Evolutionary conservation across 1,139 yeast species (phyloP).

Genomic region (Groenewaldozyma sp.): DNA sequence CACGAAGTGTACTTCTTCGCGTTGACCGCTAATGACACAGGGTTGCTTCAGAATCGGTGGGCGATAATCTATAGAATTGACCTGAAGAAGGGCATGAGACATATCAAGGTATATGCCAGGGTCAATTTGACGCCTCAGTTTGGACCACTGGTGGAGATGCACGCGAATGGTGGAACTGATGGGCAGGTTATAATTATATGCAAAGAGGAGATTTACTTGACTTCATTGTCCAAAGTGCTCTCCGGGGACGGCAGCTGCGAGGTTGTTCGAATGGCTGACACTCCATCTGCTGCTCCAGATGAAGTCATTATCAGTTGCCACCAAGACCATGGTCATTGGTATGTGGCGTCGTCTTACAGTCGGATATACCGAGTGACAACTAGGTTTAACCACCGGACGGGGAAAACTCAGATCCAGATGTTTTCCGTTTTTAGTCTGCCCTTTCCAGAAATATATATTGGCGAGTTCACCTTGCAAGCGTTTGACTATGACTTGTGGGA

Average conservation of each 20-base stretch:
- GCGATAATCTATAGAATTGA: neutral
- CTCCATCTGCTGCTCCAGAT: neutral
- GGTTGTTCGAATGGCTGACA: neutral
- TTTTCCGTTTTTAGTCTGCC: no score
- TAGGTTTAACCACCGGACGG: neutral
- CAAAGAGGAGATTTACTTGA: neutral
- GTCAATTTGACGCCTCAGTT: neutral
- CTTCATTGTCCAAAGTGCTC: neutral
- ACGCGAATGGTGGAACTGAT: neutral
- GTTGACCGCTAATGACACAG: no score
- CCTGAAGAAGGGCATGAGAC: neutral
- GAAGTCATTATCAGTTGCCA: neutral
- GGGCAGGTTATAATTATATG: neutral
- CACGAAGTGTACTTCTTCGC: neutral
- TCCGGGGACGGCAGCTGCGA: neutral
- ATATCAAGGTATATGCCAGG: neutral
- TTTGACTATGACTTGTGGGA: neutral
- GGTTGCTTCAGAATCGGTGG: neutral
- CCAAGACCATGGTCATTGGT: neutral
- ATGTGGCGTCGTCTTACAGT: neutral
- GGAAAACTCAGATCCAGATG: no score
- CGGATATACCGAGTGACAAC: neutral
- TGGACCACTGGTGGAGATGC: neutral
- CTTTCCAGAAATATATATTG: neutral
- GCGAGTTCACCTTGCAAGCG: slow-evolving; percentile 3